These are phyloP conservation scores for Aspergillus sclerotiicarbonarius DNA, from an alignment of 495 filamentous ascomycete species.

Conservation along the genomic window DNA sequence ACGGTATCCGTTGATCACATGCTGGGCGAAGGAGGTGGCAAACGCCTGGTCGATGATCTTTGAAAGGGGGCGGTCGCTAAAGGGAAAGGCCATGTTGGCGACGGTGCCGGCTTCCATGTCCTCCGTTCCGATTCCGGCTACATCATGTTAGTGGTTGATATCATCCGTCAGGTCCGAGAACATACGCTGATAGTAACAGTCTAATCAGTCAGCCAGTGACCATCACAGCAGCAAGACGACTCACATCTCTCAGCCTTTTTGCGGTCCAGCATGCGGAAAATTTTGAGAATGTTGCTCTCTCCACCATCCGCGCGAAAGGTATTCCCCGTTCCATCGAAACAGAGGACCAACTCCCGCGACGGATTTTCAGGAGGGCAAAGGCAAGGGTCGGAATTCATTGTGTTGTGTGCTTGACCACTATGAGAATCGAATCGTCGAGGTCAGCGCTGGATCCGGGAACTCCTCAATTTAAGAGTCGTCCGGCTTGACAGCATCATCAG, in stretches of 20 bases:
- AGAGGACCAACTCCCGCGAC: conserved; percentile 24
- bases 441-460: background rate
- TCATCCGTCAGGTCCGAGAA: background rate
- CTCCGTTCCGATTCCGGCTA: conserved; percentile 22
- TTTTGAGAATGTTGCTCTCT: conserved; percentile 38
- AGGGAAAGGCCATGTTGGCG: conserved; percentile 13
- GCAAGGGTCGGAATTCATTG: background rate
- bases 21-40: conserved; percentile 41
- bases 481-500: background rate
- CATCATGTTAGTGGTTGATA: background rate
- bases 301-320: conserved; percentile 22
- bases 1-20: conserved; percentile 47
- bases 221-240: background rate
- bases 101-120: conserved; percentile 11
- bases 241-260: conserved; percentile 16
- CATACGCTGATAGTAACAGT: conserved; percentile 25
- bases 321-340: conserved; percentile 41
- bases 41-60: conserved; percentile 33
- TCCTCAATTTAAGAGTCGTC: background rate
- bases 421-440: background rate
- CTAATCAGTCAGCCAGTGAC: conserved; percentile 4
- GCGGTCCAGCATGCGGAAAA: conserved; percentile 29
- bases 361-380: background rate
- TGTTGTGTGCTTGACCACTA: background rate
- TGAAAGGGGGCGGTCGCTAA: conserved; percentile 5